Base-by-base conservation (phyloP, 208 protist genomes). In the Strigomonas culicis region DNA sequence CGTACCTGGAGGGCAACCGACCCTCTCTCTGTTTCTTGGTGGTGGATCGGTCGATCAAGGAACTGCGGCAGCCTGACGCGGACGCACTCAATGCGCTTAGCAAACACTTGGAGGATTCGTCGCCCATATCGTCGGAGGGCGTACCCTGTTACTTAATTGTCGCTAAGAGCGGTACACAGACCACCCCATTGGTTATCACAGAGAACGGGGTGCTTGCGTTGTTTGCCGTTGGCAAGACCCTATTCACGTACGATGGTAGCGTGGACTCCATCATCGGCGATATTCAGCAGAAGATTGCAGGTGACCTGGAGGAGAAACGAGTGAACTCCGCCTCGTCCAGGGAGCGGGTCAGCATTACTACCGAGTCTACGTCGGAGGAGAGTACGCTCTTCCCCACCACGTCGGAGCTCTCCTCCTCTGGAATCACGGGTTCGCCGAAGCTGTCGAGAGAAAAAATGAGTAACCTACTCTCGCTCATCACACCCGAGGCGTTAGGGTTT, bases 401-500 rank as follows among this genome's bases (percentile, higher is more conserved):
- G 7, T 21, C 49, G 13, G 49, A 21, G 24, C 8, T 30, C n/a
- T 10, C 10, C 13, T 19, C 13, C n/a, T 10, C 49, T 19, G 24
- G 8, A 21, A 25, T 32, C 3, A 6, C 30, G 30, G 4, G 21
- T 7, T 21, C 56, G 6, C 52, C 44, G 17, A 74, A 41, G 1
- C 59, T 86, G 19, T 79, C 79, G 21, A 61, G 70, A 0, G 72
- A 81, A 49, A 57, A 72, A 39, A 59, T 86, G 3, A 66, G 79
- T 2, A 55, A 73, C 25, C 53, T 86, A 17, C 64, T 86, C 21
- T 77, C 69, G 25, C 63, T 75, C 43, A 61, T 86, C 11, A 80
- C 75, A 2, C 79, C 79, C 1, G 79, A 86, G 46, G 79, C 79
- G 0, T 62, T 86, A 19, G 75, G 74, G 17, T 64, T 62, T 44